These are phyloP conservation scores for Chimonanthus praecox DNA, from an alignment of 164 flowering plant species.

Conservation along the genomic window DNA sequence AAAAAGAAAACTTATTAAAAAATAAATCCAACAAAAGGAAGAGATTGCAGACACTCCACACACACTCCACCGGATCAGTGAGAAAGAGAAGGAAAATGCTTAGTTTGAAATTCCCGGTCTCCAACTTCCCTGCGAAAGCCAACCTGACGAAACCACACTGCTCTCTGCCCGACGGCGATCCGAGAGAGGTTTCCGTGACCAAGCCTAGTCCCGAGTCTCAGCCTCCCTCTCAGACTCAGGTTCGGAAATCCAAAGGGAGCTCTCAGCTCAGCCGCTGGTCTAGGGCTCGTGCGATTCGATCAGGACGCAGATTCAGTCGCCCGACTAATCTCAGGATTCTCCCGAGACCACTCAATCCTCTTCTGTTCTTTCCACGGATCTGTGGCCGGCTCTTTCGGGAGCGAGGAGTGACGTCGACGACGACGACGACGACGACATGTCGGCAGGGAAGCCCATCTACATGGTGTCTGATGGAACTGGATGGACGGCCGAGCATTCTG, in stretches of 20 bases:
- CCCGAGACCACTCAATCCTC: not conserved
- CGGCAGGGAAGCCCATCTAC: conserved; percentile 53
- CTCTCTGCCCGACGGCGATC: not conserved
- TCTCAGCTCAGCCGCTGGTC: conserved; percentile 77
- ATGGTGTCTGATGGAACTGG: conserved; percentile 95
- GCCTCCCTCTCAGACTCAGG: not conserved
- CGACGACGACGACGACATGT: conserved; percentile 10
- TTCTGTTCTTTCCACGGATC: conserved; percentile 1
- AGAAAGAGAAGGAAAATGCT: too few species aligned
- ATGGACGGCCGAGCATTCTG: conserved; percentile 91
- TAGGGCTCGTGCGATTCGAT: conserved; percentile 65
- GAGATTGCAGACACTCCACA: too few species aligned
- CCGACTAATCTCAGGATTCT: conserved; percentile 18
- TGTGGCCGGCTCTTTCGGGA: not conserved
- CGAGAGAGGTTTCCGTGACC: not conserved
- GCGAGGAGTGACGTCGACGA: conserved; percentile 22
- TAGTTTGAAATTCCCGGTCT: too few species aligned
- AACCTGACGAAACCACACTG: conserved; percentile 9
- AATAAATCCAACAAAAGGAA: too few species aligned
- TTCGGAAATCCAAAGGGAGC: conserved; percentile 44
- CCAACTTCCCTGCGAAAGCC: conserved; percentile 1
- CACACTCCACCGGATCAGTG: too few species aligned
- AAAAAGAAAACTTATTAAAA: too few species aligned
- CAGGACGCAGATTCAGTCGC: conserved; percentile 66
- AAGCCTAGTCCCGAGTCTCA: conserved; percentile 20